Percentiles rank a stretch among this genome's conserved stretches.
Conservation (phyloP, 805 yeast species). For the Zygoascus ofunaensis region DNA sequence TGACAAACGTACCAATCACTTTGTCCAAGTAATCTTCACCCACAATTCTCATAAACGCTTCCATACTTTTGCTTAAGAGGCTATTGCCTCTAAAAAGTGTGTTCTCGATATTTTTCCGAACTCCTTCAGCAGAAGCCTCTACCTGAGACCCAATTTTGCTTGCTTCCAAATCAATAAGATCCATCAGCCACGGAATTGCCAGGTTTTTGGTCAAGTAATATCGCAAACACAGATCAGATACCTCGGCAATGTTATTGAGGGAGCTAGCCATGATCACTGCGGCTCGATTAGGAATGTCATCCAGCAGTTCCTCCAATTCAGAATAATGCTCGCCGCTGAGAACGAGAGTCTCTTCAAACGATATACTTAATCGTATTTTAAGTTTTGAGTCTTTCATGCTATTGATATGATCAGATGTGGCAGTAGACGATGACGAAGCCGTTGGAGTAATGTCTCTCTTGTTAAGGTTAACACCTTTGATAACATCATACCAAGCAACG, state of each 20-base stretch:
- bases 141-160: constrained; percentile 12
- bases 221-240: constrained; percentile 45
- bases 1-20: constrained; percentile 62
- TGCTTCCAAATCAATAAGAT: constrained; percentile 61
- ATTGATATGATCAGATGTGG: background rate
- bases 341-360: constrained; percentile 21
- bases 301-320: constrained; percentile 53
- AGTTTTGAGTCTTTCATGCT: constrained; percentile 1
- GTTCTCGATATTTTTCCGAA: constrained; percentile 36
- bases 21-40: constrained; percentile 74
- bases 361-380: constrained; percentile 22
- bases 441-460: constrained; percentile 7
- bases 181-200: constrained; percentile 66
- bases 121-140: background rate
- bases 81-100: constrained; percentile 80
- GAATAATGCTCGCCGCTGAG: constrained; percentile 52
- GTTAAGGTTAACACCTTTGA: constrained; percentile 3
- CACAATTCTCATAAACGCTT: constrained; percentile 60
- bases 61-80: constrained; percentile 71
- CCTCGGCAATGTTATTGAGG: constrained; percentile 15
- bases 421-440: constrained; percentile 4
- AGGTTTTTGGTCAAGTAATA: constrained; percentile 61
- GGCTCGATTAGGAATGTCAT: constrained; percentile 21
- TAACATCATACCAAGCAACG: constrained; percentile 20
- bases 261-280: constrained; percentile 35